Evolutionary conservation across 129 eudicot species (phyloP).

Genomic region (Oenanthe sinensis): DNA sequence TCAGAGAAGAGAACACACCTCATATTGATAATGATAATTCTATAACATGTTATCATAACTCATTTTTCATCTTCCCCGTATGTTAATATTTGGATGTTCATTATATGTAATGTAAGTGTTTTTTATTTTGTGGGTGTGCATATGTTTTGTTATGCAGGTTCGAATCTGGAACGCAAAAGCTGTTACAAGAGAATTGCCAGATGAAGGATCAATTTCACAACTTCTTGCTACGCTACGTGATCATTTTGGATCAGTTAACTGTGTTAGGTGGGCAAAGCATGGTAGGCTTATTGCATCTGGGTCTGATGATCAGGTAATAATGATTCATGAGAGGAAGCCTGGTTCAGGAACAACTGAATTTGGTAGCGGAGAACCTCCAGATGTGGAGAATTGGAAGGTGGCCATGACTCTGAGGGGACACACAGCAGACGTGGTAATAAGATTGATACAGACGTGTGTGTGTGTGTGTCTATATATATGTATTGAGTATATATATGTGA

Average conservation of each 20-base stretch:
- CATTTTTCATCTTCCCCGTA: neutral
- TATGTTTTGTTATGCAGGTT: constrained; percentile 32
- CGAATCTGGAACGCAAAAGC: constrained; percentile 88
- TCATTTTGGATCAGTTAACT: constrained; percentile 97
- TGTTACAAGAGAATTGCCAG: constrained; percentile 42
- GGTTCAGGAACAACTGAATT: constrained; percentile 98
- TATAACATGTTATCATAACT: neutral
- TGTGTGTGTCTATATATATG: neutral
- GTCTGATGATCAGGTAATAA: constrained; percentile 89
- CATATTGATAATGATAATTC: neutral
- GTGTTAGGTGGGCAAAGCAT: constrained; percentile 98
- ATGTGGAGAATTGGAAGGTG: constrained; percentile 97
- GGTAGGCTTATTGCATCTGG: constrained; percentile 90
- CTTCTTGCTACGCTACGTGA: constrained; percentile 95
- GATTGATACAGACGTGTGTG: neutral
- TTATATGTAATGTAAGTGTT: neutral
- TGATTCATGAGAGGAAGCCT: constrained; percentile 85
- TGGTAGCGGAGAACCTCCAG: constrained; percentile 98
- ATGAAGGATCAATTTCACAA: constrained; percentile 48
- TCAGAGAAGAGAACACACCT: neutral
- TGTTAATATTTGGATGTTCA: neutral
- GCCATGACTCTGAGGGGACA: constrained; percentile 90
- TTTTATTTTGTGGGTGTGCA: neutral
- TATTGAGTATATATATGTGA: neutral
- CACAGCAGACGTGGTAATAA: constrained; percentile 98